Conservation (phyloP, 2,329 filamentous ascomycete genomes). For the Pseudopyricularia cyperi region DNA sequence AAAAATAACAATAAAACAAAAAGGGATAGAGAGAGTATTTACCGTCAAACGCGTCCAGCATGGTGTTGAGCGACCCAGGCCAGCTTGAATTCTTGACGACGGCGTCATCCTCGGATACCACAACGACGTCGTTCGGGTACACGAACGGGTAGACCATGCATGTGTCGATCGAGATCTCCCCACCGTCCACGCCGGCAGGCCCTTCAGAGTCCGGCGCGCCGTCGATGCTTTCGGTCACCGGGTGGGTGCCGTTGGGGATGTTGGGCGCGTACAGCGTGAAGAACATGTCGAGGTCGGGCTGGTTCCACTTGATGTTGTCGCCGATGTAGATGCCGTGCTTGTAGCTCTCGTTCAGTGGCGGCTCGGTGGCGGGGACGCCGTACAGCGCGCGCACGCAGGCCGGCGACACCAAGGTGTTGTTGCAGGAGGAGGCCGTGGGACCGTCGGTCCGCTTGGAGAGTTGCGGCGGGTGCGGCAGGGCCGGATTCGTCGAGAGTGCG, state of each 20-base stretch:
- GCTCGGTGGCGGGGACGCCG: not conserved
- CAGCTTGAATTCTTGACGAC: conserved; percentile 17
- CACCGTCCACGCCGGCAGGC: too few relatives aligned
- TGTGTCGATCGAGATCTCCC: conserved; percentile 23
- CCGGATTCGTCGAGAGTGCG: not conserved
- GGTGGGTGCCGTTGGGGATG: conserved; percentile 27
- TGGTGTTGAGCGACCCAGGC: conserved; percentile 29
- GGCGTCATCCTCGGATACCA: too few relatives aligned
- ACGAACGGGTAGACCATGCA: not conserved
- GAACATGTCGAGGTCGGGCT: conserved; percentile 33
- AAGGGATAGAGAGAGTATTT: conserved; percentile 31
- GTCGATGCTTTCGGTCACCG: conserved; percentile 31
- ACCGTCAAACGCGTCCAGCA: conserved; percentile 38
- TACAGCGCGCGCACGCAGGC: not conserved
- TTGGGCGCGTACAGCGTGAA: conserved; percentile 27
- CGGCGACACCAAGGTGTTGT: not conserved
- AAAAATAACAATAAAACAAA: too few relatives aligned
- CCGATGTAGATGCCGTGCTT: conserved; percentile 31
- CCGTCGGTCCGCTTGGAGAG: not conserved
- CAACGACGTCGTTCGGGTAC: conserved; percentile 26
- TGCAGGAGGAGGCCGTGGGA: not conserved
- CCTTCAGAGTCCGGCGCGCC: conserved; percentile 13
- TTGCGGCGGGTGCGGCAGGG: not conserved
- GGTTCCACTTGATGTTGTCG: conserved; percentile 37
- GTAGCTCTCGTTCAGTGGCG: not conserved